Evolutionary conservation across 1,139 yeast species (phyloP), one percentile per base, ranked within the genome.

Genomic region (Yamadazyma trypodendri): DNA sequence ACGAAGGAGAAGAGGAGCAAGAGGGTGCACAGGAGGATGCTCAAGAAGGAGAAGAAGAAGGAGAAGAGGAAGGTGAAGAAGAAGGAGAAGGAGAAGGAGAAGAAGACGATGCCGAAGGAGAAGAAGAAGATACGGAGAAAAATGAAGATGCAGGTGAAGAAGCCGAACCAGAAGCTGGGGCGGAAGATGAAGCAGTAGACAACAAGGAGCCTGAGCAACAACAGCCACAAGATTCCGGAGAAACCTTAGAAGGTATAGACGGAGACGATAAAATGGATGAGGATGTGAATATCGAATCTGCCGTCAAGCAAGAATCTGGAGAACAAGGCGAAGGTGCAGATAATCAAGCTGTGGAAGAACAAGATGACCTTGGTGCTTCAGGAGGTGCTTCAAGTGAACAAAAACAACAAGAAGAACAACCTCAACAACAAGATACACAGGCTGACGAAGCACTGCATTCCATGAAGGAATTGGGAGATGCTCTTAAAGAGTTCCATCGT

Each of bases 401-500:
- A 46, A 42, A 45, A 20, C 49, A 51, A 31, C 38, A 42, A 12
- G 51, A 50, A 40, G 49, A 44, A 24, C 71, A 72, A 31, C 58
- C 65, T 45, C 46, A 60, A 6, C 50, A 55, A 15, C 72, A 70
- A 32, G 94, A 86, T 45, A 68, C 74, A 16, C 81, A 87, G 9
- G 71, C 86, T 41, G 82, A 84, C 38, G 77, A 77, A 50, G 92
- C 89, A n/a, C 75, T 76, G 40, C 94, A 89, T 51, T 79, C 94
- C 0, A 69, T 90, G 61, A 85, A 85, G 56, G 89, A 89, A 55
- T 70, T 92, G 17, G 97, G 97, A 38, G 97, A 90, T 57, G 79
- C 95, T 0, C 61, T 89, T 59, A 86, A 89, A 55, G 96, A 90
- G 56, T 92, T 85, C 65, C 95, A 90, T 57, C 85, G 89, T 57